Evolutionary conservation across 1,139 yeast genomes (phyloP).

Genomic region (Taphrina flavorubra): DNA sequence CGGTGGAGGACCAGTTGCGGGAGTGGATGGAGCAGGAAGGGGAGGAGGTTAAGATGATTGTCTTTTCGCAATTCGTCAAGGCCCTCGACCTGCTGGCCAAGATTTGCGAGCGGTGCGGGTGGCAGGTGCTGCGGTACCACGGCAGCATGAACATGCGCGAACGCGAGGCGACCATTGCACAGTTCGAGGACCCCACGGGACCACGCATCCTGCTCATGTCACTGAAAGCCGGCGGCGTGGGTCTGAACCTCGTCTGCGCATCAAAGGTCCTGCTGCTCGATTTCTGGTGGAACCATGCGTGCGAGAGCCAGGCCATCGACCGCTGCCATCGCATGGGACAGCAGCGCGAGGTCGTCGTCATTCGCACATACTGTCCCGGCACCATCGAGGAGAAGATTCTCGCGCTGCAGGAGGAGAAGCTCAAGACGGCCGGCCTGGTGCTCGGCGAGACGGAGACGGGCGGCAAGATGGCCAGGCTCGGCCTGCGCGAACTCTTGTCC

Average conservation of each 20-base stretch:
- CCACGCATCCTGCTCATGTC: constrained; percentile 95
- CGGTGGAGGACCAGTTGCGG: constrained; percentile 88
- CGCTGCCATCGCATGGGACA: constrained; percentile 68
- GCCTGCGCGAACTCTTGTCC: constrained; percentile 36
- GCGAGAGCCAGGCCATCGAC: constrained; percentile 75
- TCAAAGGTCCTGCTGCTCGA: constrained; percentile 93
- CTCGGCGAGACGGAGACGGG: constrained; percentile 38
- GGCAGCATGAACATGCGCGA: constrained; percentile 97
- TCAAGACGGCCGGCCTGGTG: constrained; percentile 34
- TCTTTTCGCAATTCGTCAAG: constrained; percentile 93
- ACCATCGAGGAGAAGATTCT: constrained; percentile 62
- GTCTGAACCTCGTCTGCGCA: constrained; percentile 92
- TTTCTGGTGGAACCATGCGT: constrained; percentile 99
- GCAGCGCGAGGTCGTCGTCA: constrained; percentile 60
- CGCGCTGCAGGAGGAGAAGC: constrained; percentile 58
- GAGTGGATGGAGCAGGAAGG: constrained; percentile 75
- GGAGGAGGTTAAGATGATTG: constrained; percentile 84
- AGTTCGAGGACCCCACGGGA: constrained; percentile 87
- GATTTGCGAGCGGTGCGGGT: constrained; percentile 50
- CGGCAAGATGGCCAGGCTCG: constrained; percentile 26
- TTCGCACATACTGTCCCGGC: constrained; percentile 56
- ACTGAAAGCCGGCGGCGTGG: constrained; percentile 97
- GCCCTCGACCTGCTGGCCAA: constrained; percentile 94
- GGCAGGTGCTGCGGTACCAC: constrained; percentile 53
- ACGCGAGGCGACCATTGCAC: constrained; percentile 84